These are phyloP conservation scores for Hemerocallis citrina DNA, from an alignment of 106 monocot species.

Conservation along the genomic window DNA sequence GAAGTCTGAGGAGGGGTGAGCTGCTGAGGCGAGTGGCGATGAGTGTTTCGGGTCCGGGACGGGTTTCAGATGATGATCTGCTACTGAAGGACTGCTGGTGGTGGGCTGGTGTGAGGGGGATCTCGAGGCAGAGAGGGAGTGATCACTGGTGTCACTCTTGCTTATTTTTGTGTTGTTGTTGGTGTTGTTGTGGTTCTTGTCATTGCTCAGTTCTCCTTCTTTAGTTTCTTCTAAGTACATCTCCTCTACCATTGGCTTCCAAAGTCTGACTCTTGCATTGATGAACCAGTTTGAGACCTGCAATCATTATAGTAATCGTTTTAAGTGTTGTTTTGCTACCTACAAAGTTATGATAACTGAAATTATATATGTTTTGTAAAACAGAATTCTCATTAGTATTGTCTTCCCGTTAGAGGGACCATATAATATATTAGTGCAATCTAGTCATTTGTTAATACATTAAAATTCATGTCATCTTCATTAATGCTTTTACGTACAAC, in stretches of 20 bases:
- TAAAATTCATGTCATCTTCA: no score
- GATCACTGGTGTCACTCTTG: constrained; percentile 13
- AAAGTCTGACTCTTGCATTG: constrained; percentile 67
- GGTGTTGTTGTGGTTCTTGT: not conserved
- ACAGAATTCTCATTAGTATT: no score
- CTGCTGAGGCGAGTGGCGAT: not conserved
- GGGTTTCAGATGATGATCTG: constrained; percentile 24
- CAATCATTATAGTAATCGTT: not conserved
- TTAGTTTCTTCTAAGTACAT: constrained; percentile 73
- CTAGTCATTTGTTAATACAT: no score
- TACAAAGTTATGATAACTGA: no score
- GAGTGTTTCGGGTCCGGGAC: constrained; percentile 4
- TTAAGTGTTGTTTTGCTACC: no score
- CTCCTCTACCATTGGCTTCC: constrained; percentile 89
- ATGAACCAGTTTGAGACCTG: constrained; percentile 87
- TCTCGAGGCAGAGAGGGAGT: constrained; percentile 31
- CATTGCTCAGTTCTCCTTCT: constrained; percentile 23
- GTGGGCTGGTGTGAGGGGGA: constrained; percentile 42
- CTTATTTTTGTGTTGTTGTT: constrained; percentile 12
- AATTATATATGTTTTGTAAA: no score
- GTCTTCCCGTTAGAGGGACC: no score
- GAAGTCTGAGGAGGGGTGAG: not conserved
- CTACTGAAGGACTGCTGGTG: constrained; percentile 18
- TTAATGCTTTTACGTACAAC: no score
- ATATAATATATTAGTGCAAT: no score